Conservation (phyloP, 257 asterid species). For the Petunia axillaris region DNA sequence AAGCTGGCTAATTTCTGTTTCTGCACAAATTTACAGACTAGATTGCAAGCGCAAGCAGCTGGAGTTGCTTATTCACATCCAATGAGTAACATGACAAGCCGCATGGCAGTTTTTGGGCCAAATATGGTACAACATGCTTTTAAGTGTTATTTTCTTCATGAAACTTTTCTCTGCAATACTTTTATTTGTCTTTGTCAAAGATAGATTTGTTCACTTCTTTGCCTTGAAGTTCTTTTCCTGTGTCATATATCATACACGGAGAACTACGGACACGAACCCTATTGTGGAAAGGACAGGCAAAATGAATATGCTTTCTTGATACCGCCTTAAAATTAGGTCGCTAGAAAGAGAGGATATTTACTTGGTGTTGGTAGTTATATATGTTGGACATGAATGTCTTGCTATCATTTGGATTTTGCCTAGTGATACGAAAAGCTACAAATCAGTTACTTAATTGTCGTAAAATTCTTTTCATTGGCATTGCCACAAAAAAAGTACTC, state of each 20-base stretch:
- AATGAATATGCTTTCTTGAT: constrained; percentile 3
- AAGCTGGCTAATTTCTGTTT: constrained; percentile 24
- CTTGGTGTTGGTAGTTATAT: background rate
- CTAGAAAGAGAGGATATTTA: background rate
- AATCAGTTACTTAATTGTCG: background rate
- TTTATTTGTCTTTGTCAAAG: background rate
- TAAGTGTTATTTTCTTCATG: background rate
- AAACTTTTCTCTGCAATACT: background rate
- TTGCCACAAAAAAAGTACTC: background rate
- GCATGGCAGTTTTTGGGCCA: constrained; percentile 94
- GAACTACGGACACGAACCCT: background rate
- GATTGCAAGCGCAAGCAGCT: constrained; percentile 98
- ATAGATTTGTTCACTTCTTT: background rate
- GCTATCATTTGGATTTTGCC: background rate
- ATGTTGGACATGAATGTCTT: background rate
- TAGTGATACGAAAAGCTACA: background rate
- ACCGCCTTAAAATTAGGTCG: background rate
- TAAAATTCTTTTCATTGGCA: background rate
- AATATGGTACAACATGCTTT: constrained; percentile 58
- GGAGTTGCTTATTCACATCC: constrained; percentile 88
- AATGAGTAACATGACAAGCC: constrained; percentile 75
- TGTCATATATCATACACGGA: background rate
- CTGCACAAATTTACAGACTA: constrained; percentile 54
- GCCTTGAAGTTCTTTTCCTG: background rate
- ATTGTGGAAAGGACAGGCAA: background rate